A percentile compares a stretch with the other conserved stretches of the same genome.
Evolutionary conservation across 2,329 filamentous ascomycete species (phyloP).

Genomic region (Talaromyces sp.): DNA sequence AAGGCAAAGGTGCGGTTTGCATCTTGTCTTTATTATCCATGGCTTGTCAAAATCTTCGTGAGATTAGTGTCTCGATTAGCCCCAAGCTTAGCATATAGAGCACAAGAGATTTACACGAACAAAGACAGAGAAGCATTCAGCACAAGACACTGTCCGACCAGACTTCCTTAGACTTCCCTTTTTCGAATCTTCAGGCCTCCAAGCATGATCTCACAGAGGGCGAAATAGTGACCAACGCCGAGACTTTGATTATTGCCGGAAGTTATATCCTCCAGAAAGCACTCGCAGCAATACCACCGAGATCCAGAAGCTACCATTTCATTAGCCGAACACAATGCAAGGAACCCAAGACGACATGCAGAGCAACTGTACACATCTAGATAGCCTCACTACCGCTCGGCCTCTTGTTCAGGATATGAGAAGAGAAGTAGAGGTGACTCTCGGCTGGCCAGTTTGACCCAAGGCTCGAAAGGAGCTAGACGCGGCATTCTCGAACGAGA

Average conservation of each 20-base stretch:
- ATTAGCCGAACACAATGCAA: no score
- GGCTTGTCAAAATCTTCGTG: neutral
- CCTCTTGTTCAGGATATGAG: no score
- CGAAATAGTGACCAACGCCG: constrained; percentile 3
- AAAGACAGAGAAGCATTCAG: neutral
- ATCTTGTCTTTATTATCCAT: constrained; percentile 2
- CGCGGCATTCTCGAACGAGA: no score
- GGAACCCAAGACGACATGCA: no score
- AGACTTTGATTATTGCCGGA: constrained; percentile 2
- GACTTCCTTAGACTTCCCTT: constrained; percentile 10
- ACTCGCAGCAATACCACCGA: neutral
- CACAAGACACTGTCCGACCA: neutral
- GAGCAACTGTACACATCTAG: no score
- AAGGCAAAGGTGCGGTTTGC: neutral
- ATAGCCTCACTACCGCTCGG: no score
- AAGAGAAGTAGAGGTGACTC: no score
- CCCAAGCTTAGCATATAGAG: neutral
- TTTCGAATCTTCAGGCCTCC: constrained; percentile 3
- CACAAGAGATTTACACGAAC: neutral
- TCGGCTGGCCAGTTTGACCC: no score
- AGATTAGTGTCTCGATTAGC: neutral
- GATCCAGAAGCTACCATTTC: no score
- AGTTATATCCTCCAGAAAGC: constrained; percentile 1
- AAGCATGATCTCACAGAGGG: constrained; percentile 1
- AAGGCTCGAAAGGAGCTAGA: no score